These are phyloP conservation scores for Streptanthus diversifolius DNA, from an alignment of 345 rosid genomes.

Conservation along the genomic window DNA sequence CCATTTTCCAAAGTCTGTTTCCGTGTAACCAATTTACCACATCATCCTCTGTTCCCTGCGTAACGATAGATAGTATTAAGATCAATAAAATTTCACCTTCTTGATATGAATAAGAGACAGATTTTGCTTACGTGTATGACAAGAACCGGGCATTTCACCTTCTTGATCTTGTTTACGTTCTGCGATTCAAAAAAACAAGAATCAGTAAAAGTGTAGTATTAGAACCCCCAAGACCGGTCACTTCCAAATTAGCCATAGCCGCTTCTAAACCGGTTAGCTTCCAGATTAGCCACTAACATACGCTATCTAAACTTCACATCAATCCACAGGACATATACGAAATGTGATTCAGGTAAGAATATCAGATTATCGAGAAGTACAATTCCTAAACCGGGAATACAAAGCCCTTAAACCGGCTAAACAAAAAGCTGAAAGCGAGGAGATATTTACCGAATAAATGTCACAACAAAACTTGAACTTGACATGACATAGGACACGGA, in stretches of 20 bases:
- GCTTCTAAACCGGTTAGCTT: neutral
- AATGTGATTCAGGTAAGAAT: neutral
- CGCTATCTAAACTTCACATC: neutral
- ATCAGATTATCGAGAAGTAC: neutral
- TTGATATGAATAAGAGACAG: neutral
- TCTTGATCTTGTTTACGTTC: slow-evolving; percentile 80
- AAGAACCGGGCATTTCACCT: slow-evolving; percentile 89
- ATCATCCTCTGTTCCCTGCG: slow-evolving; percentile 94
- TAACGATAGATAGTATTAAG: neutral
- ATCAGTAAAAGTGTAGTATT: neutral
- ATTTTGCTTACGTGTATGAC: slow-evolving; percentile 78
- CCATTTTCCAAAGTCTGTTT: slow-evolving; percentile 84
- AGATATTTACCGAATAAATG: slow-evolving; percentile 62
- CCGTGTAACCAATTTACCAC: slow-evolving; percentile 98
- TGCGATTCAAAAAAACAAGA: slow-evolving; percentile 35
- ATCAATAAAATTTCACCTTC: neutral
- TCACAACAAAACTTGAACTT: slow-evolving; percentile 83
- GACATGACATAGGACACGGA: slow-evolving; percentile 96
- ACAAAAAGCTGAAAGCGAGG: neutral
- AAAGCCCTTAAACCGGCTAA: neutral
- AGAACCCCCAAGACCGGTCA: neutral
- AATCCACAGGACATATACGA: neutral
- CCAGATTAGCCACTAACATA: neutral
- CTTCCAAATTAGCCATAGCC: neutral
- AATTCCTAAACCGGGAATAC: neutral